Evolutionary conservation across 306 rosid genomes (phyloP), one percentile per base, ranked within the genome.

Genomic region (Geum urbanum): DNA sequence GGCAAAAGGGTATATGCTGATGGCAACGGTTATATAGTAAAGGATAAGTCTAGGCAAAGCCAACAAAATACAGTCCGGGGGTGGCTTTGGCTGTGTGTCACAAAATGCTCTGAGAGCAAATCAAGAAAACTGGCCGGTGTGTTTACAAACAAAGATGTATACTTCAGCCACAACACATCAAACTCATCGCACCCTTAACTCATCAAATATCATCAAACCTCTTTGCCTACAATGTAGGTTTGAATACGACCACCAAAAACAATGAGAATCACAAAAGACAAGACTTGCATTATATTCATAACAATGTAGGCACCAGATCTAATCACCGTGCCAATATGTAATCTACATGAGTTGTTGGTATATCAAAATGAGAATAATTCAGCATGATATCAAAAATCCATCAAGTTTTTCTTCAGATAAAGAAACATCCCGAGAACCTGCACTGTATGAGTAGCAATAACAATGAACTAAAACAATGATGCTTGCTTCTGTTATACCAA

Each of bases 401-500:
- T 22, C 35, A 15, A 56, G 5, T 24, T 70, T 45, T 70, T 27
- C 8, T 9, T 43, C 3, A 7, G 32, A 55, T 53, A 0, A 24
- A 41, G 3, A 7, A 22, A 9, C 5, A 40, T 9, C 74, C 39
- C 8, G 2, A 32, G 15, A 56, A 32, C 67, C 51, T 80, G 57
- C 63, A 73, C 70, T 80, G 43, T 37, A 65, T 44, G 71, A 76
- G 71, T 71, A 72, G 40, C 73, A 67, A 66, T 49, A 40, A 39
- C 13, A 69, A 72, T 73, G 79, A 78, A 66, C 76, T 72, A 60
- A 79, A 74, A 67, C 69, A 83, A 84, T 67, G 71, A 76, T 39
- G 70, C 70, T 55, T 47, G 19, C 66, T 41, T 71, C 77, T 68
- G 79, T 79, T 77, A 85, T 77, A 75, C 69, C 84, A 88, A 76